phyloP scores from a whole-genome alignment of 2,329 filamentous ascomycete genomes.

The Phaeoacremonium minimum region DNA sequence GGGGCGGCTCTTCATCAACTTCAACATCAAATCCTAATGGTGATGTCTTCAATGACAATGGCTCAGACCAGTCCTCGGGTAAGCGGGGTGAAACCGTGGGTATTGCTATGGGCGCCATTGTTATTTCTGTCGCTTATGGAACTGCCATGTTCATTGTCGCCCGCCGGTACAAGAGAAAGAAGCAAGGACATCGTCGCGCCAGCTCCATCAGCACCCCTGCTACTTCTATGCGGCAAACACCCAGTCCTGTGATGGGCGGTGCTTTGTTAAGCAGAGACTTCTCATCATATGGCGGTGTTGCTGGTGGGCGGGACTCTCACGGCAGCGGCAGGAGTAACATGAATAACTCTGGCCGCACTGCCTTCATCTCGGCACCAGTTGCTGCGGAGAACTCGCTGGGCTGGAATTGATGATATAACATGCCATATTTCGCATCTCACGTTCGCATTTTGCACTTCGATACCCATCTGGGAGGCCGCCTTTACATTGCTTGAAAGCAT shows the following conservation, averaged over 20 bases:
- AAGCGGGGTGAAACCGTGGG: slow-evolving; percentile 60
- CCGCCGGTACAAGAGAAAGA: slow-evolving; percentile 84
- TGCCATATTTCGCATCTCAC: slow-evolving; percentile 9
- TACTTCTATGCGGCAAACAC: slow-evolving; percentile 50
- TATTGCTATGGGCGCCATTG: slow-evolving; percentile 73
- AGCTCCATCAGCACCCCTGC: slow-evolving; percentile 64
- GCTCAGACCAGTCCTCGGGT: slow-evolving; percentile 48
- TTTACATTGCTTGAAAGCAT: slow-evolving; percentile 14
- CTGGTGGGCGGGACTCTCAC: slow-evolving; percentile 52
- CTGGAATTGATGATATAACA: slow-evolving; percentile 57
- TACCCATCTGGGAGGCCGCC: slow-evolving; percentile 37
- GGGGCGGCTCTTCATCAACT: slow-evolving; percentile 27
- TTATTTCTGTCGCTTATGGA: slow-evolving; percentile 80
- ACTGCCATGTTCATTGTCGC: slow-evolving; percentile 93
- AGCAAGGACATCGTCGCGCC: slow-evolving; percentile 69
- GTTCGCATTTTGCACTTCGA: slow-evolving; percentile 30
- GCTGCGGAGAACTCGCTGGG: slow-evolving; percentile 92
- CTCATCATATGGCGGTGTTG: slow-evolving; percentile 47
- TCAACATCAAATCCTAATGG: slow-evolving; percentile 21
- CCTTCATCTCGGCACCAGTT: slow-evolving; percentile 80
- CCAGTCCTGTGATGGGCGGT: slow-evolving; percentile 65
- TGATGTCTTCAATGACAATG: slow-evolving; percentile 25
- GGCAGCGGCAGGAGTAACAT: slow-evolving; percentile 45
- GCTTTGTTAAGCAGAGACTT: slow-evolving; percentile 56
- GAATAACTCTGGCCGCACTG: slow-evolving; percentile 50